Evolutionary conservation across 73 alveolate species (phyloP).

Genomic region (Paramecium bursaria): DNA sequence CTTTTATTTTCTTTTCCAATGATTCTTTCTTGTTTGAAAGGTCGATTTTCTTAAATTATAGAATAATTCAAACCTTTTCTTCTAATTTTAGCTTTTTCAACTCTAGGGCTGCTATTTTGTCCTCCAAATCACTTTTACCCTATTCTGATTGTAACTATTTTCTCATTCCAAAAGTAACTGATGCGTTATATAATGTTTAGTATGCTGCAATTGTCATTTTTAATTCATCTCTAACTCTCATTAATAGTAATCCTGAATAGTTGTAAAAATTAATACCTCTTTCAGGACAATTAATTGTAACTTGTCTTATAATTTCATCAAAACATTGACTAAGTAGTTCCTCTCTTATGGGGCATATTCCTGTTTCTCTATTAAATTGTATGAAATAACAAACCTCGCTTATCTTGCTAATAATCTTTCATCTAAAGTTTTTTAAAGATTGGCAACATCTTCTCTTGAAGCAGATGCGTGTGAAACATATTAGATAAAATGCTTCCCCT

Average conservation of each 20-base stretch:
- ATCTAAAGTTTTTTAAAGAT: constrained; percentile 89
- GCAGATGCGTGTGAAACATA: constrained; percentile 93
- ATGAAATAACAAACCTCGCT: constrained; percentile 70
- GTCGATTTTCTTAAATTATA: constrained; percentile 72
- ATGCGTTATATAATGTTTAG: constrained; percentile 93
- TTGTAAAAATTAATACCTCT: constrained; percentile 92
- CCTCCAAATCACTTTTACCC: constrained; percentile 93
- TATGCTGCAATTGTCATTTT: constrained; percentile 99
- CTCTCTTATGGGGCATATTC: constrained; percentile 96
- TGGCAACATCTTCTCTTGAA: constrained; percentile 92
- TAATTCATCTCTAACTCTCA: constrained; percentile 98
- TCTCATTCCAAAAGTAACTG: constrained; percentile 94
- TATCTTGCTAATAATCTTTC: constrained; percentile 94
- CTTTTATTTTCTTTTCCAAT: constrained; percentile 88
- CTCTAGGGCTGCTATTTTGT: constrained; percentile 84
- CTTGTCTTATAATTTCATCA: constrained; percentile 96
- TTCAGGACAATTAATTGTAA: constrained; percentile 96
- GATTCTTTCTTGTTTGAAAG: constrained; percentile 90
- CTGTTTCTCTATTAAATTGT: constrained; percentile 81
- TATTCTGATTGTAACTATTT: constrained; percentile 92
- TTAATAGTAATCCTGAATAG: constrained; percentile 74
- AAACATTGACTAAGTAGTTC: constrained; percentile 89
- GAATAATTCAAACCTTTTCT: constrained; percentile 75
- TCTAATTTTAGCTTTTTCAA: constrained; percentile 83
- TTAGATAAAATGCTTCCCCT: constrained; percentile 91